Evolutionary conservation across 352 stramenopile genomes (phyloP).

Genomic region (Phytophthora hibernalis): DNA sequence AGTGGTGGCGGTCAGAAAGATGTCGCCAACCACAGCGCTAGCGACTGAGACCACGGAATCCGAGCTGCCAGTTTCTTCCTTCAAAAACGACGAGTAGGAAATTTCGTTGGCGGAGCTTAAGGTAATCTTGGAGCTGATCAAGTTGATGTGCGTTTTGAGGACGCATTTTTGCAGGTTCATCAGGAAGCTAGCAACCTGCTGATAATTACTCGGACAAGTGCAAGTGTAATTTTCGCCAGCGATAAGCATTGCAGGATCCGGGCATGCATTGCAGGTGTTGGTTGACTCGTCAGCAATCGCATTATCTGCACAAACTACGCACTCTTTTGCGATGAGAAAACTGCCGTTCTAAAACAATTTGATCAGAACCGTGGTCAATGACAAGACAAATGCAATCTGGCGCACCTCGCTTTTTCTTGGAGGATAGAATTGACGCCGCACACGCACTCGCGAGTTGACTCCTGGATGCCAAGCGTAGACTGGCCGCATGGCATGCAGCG

Average conservation of each 20-base stretch:
- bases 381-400: neutral
- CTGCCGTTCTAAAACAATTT: slow-evolving; percentile 48
- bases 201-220: slow-evolving; percentile 65
- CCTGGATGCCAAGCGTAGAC: slow-evolving; percentile 57
- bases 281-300: slow-evolving; percentile 41
- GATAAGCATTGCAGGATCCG: slow-evolving; percentile 82
- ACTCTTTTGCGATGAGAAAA: slow-evolving; percentile 70
- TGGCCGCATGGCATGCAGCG: slow-evolving; percentile 68
- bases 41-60: slow-evolving; percentile 40
- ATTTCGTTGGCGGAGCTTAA: slow-evolving; percentile 43
- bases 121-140: slow-evolving; percentile 61
- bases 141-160: slow-evolving; percentile 49
- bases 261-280: slow-evolving; percentile 73
- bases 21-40: slow-evolving; percentile 81
- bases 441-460: slow-evolving; percentile 49
- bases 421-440: slow-evolving; percentile 58
- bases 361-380: slow-evolving; percentile 3
- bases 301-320: slow-evolving; percentile 53
- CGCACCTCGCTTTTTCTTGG: slow-evolving; percentile 56
- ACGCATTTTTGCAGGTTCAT: slow-evolving; percentile 52
- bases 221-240: slow-evolving; percentile 48
- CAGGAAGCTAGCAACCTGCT: slow-evolving; percentile 52
- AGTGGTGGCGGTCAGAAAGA: slow-evolving; percentile 72
- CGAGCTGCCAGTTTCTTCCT: slow-evolving; percentile 42
- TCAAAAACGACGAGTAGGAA: slow-evolving; percentile 51